phyloP scores from a whole-genome alignment of 2,329 filamentous ascomycete genomes.

The Colletotrichum tabaci region DNA sequence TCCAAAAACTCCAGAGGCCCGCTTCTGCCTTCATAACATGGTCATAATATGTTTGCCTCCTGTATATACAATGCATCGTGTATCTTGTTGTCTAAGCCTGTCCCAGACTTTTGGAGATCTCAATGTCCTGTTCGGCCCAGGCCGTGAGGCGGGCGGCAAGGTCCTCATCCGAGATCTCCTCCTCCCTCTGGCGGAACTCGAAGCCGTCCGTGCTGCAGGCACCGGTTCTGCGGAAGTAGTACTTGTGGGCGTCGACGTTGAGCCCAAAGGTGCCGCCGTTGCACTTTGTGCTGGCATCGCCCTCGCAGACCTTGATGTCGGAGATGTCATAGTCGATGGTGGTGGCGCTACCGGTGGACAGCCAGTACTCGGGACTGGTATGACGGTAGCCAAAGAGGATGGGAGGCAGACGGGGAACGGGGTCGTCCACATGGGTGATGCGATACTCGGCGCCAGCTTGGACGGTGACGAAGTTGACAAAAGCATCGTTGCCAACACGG shows the following conservation, averaged over 20 bases:
- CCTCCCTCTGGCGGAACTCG: constrained; percentile 35
- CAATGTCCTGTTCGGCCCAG: constrained; percentile 54
- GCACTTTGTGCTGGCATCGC: constrained; percentile 63
- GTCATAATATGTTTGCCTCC: constrained; percentile 13
- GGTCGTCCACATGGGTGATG: constrained; percentile 77
- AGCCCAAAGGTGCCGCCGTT: constrained; percentile 65
- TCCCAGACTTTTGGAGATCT: constrained; percentile 40
- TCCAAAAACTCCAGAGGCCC: constrained; percentile 30
- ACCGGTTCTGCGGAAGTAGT: constrained; percentile 64
- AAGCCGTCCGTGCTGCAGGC: constrained; percentile 54
- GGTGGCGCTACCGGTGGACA: constrained; percentile 55
- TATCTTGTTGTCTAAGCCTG: neutral
- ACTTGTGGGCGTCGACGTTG: constrained; percentile 60
- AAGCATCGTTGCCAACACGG: constrained; percentile 71
- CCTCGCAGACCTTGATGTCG: constrained; percentile 64
- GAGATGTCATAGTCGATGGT: constrained; percentile 54
- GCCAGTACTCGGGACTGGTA: constrained; percentile 79
- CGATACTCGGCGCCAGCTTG: constrained; percentile 71
- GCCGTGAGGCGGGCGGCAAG: constrained; percentile 55
- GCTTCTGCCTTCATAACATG: constrained; percentile 26
- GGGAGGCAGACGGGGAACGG: constrained; percentile 77
- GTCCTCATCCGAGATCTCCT: constrained; percentile 52
- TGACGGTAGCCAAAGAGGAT: constrained; percentile 74
- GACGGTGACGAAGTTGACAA: constrained; percentile 67
- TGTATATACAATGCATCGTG: neutral